phyloP scores from a whole-genome alignment of 371 early-diverging fungal species.

The Mortierella polycephala region DNA sequence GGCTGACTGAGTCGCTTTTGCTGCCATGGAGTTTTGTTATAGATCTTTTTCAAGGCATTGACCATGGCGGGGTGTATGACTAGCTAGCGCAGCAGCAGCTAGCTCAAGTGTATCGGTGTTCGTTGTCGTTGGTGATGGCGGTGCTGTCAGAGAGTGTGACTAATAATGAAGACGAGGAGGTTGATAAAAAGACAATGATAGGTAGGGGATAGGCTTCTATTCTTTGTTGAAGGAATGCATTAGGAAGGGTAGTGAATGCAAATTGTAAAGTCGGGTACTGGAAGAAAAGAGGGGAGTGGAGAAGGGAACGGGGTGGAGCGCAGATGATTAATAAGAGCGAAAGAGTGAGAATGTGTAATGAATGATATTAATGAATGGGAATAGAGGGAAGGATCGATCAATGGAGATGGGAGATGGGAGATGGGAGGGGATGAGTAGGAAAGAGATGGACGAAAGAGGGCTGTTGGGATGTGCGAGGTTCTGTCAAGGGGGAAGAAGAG shows the following conservation, averaged over 20 bases:
- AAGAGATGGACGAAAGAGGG: background rate
- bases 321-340: background rate
- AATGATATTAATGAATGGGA: background rate
- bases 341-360: background rate
- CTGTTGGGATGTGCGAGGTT: background rate
- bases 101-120: background rate
- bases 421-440: background rate
- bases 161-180: no score
- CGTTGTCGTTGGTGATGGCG: background rate
- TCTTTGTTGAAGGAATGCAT: no score
- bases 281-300: no score
- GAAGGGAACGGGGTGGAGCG: background rate
- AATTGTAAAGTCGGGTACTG: no score
- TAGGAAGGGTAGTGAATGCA: no score
- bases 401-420: background rate
- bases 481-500: no score
- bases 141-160: no score
- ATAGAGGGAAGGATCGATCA: background rate
- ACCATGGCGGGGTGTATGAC: constrained; percentile 28
- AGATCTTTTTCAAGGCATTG: constrained; percentile 29
- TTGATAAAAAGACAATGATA: no score
- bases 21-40: constrained; percentile 48
- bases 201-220: no score
- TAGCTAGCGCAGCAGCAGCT: no score
- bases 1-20: constrained; percentile 40